Conservation (phyloP, 2,329 filamentous ascomycete genomes). For the Stagonosporopsis vannaccii region DNA sequence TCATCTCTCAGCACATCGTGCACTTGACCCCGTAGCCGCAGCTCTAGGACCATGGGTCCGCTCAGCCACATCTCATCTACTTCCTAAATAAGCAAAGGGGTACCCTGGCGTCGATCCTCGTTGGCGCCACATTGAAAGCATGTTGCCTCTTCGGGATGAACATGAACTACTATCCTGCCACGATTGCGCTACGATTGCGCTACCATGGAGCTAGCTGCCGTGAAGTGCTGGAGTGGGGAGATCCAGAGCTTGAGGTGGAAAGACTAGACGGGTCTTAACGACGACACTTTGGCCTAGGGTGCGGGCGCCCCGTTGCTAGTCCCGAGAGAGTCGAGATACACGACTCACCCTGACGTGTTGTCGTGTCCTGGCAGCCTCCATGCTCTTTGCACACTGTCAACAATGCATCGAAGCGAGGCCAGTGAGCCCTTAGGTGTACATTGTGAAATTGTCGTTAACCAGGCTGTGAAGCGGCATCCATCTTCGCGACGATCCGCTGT, state of each 20-base stretch:
- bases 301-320: background rate
- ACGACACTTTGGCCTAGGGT: background rate
- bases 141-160: background rate
- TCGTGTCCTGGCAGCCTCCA: too few relatives aligned
- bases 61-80: constrained; percentile 3
- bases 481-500: background rate
- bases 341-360: background rate
- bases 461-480: background rate
- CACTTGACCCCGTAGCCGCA: background rate
- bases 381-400: too few relatives aligned
- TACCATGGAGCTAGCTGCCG: background rate
- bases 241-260: background rate
- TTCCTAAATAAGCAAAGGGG: constrained; percentile 2
- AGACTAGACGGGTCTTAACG: background rate
- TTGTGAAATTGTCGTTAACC: background rate
- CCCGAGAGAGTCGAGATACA: background rate
- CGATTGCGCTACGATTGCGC: background rate
- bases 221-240: background rate
- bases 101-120: constrained; percentile 7
- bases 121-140: constrained; percentile 6
- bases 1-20: background rate
- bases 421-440: too few relatives aligned
- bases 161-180: background rate
- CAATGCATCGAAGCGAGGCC: too few relatives aligned
- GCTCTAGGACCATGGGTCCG: constrained; percentile 3